A percentile compares a stretch with the other conserved stretches of the same genome.
phyloP scores from a whole-genome alignment of 2,329 filamentous ascomycete species.

The Xylaria sp. region DNA sequence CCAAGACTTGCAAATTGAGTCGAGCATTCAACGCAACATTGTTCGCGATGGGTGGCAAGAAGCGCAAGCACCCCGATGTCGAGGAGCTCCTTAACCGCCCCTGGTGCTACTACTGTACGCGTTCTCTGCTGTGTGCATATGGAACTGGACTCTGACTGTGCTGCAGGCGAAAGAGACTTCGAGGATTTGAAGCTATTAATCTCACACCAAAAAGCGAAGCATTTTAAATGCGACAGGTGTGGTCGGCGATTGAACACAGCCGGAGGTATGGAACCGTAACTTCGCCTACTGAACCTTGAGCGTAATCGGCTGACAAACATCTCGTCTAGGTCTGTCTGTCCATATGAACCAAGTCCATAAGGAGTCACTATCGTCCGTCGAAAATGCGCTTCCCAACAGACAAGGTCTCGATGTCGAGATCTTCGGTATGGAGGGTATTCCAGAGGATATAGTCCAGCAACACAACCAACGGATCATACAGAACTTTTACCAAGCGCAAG shows the following conservation, averaged over 20 bases:
- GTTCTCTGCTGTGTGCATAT: slow-evolving; percentile 23
- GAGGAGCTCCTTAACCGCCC: slow-evolving; percentile 88
- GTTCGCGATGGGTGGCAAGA: slow-evolving; percentile 83
- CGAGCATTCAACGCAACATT: background rate
- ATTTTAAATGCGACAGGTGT: slow-evolving; percentile 97
- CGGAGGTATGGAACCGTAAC: slow-evolving; percentile 72
- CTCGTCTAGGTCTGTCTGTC: slow-evolving; percentile 79
- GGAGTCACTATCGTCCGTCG: slow-evolving; percentile 84
- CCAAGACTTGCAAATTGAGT: background rate
- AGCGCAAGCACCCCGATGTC: slow-evolving; percentile 84
- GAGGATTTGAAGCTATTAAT: slow-evolving; percentile 97
- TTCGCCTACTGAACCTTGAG: background rate
- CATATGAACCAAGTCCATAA: slow-evolving; percentile 99
- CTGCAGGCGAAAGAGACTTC: slow-evolving; percentile 86
- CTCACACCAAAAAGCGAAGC: slow-evolving; percentile 98
- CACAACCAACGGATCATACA: slow-evolving; percentile 89
- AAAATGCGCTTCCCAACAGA: slow-evolving; percentile 90
- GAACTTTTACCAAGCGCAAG: slow-evolving; percentile 85
- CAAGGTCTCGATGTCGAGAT: slow-evolving; percentile 91
- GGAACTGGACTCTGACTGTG: slow-evolving; percentile 41
- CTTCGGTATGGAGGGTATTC: slow-evolving; percentile 97
- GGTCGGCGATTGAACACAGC: slow-evolving; percentile 90
- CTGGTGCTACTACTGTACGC: slow-evolving; percentile 96
- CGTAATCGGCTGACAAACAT: slow-evolving; percentile 17
- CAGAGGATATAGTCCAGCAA: slow-evolving; percentile 81